Evolutionary conservation across 2,329 filamentous ascomycete species (phyloP).

Genomic region (Curvularia verruculosa): DNA sequence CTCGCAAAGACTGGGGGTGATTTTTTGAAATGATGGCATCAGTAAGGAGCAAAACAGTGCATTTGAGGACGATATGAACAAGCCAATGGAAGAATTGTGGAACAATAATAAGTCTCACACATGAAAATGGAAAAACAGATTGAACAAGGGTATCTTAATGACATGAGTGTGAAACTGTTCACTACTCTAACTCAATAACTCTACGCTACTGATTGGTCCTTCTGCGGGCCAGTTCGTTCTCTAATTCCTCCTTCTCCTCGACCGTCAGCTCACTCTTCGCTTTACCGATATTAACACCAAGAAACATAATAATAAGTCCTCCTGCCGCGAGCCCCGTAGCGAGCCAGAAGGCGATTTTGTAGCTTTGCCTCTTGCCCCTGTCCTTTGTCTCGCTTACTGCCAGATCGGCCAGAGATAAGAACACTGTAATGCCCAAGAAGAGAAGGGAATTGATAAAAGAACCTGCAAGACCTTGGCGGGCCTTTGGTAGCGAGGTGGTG

Average conservation of each 20-base stretch:
- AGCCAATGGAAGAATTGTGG: background rate
- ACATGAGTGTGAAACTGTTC: background rate
- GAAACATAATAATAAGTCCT: slow-evolving; percentile 44
- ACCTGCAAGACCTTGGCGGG: slow-evolving; percentile 45
- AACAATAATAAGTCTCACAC: background rate
- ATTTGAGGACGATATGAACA: background rate
- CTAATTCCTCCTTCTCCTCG: slow-evolving; percentile 41
- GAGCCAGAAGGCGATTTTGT: slow-evolving; percentile 49
- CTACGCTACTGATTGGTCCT: slow-evolving; percentile 9
- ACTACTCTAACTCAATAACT: background rate
- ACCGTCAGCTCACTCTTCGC: slow-evolving; percentile 44
- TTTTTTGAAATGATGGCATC: slow-evolving; percentile 50
- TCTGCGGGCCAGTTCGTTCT: slow-evolving; percentile 36
- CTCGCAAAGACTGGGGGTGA: slow-evolving; percentile 57
- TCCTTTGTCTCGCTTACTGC: slow-evolving; percentile 43
- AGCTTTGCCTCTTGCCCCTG: slow-evolving; percentile 39
- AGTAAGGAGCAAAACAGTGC: background rate
- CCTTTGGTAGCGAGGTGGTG: slow-evolving; percentile 43
- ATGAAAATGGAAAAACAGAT: too few species aligned
- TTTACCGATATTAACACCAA: slow-evolving; percentile 48
- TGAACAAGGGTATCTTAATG: background rate
- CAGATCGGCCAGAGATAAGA: slow-evolving; percentile 45
- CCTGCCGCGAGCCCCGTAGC: slow-evolving; percentile 37
- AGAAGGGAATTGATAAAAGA: slow-evolving; percentile 46
- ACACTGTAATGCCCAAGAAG: slow-evolving; percentile 47